Conservation (phyloP, 2,329 filamentous ascomycete genomes). For the Trichoderma koningii region DNA sequence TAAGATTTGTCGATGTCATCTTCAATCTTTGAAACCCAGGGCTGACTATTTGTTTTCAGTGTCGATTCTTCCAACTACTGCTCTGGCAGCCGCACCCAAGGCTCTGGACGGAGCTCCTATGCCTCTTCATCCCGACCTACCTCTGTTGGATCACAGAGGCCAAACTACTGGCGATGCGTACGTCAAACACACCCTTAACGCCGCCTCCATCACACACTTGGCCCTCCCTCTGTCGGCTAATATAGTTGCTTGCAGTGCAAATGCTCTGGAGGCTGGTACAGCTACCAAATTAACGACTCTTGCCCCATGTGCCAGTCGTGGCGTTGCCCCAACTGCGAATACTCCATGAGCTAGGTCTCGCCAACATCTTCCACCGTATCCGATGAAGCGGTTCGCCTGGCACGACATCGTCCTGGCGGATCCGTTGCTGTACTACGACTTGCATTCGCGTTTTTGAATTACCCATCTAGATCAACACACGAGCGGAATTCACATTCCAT, state of each 20-base stretch:
- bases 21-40: not conserved
- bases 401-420: not conserved
- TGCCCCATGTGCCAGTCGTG: conserved; percentile 31
- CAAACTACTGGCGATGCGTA: conserved; percentile 30
- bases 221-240: not conserved
- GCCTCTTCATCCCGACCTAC: not conserved
- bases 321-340: conserved; percentile 33
- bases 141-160: not conserved
- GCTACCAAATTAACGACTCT: conserved; percentile 27
- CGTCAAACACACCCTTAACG: not conserved
- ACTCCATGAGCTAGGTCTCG: conserved; percentile 25
- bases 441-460: not conserved
- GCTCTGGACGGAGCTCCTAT: not conserved
- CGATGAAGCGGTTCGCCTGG: not conserved
- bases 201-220: not conserved
- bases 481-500: conserved; percentile 14
- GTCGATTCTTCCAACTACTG: conserved; percentile 9
- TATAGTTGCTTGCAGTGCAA: conserved; percentile 28
- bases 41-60: conserved; percentile 5
- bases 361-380: not conserved
- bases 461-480: not conserved
- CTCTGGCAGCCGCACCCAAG: not conserved
- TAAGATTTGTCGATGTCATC: not conserved
- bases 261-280: conserved; percentile 32
- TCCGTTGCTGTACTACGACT: not conserved